These are phyloP conservation scores for Yarrowia alimentaria DNA, from an alignment of 805 yeast genomes.

Conservation along the genomic window DNA sequence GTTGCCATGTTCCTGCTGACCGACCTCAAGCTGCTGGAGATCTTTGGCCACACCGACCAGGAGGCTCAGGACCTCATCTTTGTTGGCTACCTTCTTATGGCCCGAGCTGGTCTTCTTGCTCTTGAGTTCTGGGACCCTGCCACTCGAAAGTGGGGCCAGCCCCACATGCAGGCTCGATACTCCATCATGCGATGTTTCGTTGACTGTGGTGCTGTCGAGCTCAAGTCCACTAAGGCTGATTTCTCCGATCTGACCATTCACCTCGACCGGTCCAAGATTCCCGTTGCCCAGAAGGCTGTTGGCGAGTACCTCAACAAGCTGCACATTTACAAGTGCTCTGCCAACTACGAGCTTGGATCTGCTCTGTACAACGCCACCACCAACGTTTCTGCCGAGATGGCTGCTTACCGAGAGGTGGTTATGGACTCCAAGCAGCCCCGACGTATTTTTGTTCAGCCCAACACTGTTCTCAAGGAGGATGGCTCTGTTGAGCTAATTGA, in stretches of 20 bases:
- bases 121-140: slow-evolving; percentile 86
- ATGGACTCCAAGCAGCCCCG: slow-evolving; percentile 75
- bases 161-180: slow-evolving; percentile 91
- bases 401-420: slow-evolving; percentile 65
- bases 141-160: slow-evolving; percentile 85
- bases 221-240: slow-evolving; percentile 49
- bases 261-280: slow-evolving; percentile 62
- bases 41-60: slow-evolving; percentile 64
- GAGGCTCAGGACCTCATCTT: slow-evolving; percentile 62
- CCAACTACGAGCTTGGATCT: slow-evolving; percentile 63
- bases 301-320: slow-evolving; percentile 67
- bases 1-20: slow-evolving; percentile 81
- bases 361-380: slow-evolving; percentile 65
- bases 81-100: slow-evolving; percentile 76
- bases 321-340: slow-evolving; percentile 78
- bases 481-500: slow-evolving; percentile 58
- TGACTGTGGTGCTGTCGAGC: slow-evolving; percentile 56
- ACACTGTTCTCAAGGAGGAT: slow-evolving; percentile 51
- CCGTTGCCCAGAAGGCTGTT: slow-evolving; percentile 70
- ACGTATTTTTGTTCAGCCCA: slow-evolving; percentile 80
- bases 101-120: slow-evolving; percentile 80
- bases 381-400: slow-evolving; percentile 54
- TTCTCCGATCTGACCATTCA: slow-evolving; percentile 60
- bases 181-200: slow-evolving; percentile 76
- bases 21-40: slow-evolving; percentile 61